Conservation (phyloP, 495 filamentous ascomycete genomes). For the Wilcoxina mikolae region DNA sequence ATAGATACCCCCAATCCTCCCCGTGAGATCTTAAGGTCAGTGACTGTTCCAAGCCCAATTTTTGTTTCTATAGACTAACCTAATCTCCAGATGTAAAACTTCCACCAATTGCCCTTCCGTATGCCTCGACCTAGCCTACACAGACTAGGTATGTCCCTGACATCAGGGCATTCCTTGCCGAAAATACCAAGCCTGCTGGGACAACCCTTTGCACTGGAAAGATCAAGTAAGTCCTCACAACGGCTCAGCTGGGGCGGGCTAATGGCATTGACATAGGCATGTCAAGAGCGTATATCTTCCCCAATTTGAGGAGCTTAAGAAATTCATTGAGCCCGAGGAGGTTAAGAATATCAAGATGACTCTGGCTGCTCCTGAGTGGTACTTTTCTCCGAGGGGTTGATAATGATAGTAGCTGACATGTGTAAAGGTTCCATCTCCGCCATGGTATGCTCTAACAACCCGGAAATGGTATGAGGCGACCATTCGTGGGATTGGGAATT, state of each 20-base stretch:
- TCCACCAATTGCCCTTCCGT: no score
- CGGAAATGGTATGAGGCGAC: no score
- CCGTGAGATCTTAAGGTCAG: conserved; percentile 41
- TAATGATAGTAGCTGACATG: background rate
- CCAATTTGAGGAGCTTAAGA: conserved; percentile 56
- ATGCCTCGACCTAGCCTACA: no score
- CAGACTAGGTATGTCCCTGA: conserved; percentile 73
- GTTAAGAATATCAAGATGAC: conserved; percentile 57
- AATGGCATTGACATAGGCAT: conserved; percentile 29
- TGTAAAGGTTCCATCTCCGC: conserved; percentile 6
- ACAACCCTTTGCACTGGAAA: conserved; percentile 58
- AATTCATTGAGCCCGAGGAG: conserved; percentile 41
- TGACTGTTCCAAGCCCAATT: no score
- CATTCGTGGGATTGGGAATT: no score
- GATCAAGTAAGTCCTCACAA: conserved; percentile 34
- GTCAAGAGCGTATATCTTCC: conserved; percentile 45
- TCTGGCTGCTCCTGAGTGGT: conserved; percentile 54
- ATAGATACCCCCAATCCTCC: conserved; percentile 45
- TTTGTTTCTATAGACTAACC: background rate
- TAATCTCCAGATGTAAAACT: background rate
- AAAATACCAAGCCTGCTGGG: conserved; percentile 59
- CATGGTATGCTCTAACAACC: conserved; percentile 8
- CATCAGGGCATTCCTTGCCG: conserved; percentile 56
- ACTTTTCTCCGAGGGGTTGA: background rate
- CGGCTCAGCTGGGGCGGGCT: background rate